Evolutionary conservation across 2,329 filamentous ascomycete genomes (phyloP), one percentile per base, ranked within the genome.

Genomic region (Diplocarpon mali): DNA sequence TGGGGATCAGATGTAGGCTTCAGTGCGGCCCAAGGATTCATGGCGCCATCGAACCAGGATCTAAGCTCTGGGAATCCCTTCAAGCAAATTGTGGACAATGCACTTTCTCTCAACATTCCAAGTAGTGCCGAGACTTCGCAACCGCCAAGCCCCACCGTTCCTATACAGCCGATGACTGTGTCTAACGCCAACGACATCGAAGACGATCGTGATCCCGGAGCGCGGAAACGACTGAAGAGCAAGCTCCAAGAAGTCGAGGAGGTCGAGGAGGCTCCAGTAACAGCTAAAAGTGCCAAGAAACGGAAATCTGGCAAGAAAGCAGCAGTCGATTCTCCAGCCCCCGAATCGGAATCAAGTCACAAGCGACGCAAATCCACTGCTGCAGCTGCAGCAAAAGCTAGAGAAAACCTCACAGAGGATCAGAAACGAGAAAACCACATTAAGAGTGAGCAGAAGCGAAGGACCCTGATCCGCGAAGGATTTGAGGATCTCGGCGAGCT

Each of bases 371-470:
- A 75, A 55, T 75, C 73, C 1, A 61, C 59, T 6, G 53, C 50
- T 10, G 45, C 54, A 9, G 48, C 53, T 2, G 48, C 62, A 14
- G 80, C 78, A 55, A 46, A 66, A 2, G 59, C 69, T 2, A 66
- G 83, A 20, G 75, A 81, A 56, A 81, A 81, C 51, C 62, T 92
- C 3, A 76, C 79, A 0, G 84, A 90, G 53, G 80, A 83, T 48
- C 83, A 92, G 63, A 92, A 90, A 64, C 73, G 85, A 37, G 81
- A 80, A 57, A 94, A 95, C 54, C 86, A 93, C 59, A 92, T 94
- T 52, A 72, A 80, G 42, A 92, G 86, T 42, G 87, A 93, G 60
- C 85, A 94, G 65, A 93, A 92, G 64, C 75, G 88, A 29, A 73
- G 87, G 38, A 86, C 85, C 20, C 69, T 88, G 36, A 85, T 85